Base-by-base conservation (phyloP, 2,329 filamentous ascomycete genomes). In the Colletotrichum sp. region DNA sequence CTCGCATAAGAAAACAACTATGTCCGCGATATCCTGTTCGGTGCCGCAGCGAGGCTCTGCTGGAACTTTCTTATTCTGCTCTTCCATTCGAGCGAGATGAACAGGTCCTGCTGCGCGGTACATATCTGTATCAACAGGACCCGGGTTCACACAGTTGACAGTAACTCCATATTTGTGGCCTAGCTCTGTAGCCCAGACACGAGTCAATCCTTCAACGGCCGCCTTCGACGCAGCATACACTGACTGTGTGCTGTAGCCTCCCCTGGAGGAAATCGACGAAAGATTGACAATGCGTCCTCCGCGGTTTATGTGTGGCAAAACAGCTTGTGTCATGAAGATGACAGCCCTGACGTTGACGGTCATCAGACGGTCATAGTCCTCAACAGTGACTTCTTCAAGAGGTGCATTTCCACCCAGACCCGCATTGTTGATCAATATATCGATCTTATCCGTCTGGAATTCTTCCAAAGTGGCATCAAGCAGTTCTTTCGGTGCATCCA, bases 211-310 rank as follows among this genome's bases (percentile, higher is more conserved):
- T 64, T 84, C 83, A 28, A 80, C 72, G 0, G 84, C 84, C 9
- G 83, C 84, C 66, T 85, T 85, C 0, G 83, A 83, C 3, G 83
- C 79, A 0, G 78, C 82, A 36, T 86, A 86, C 0, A 85, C 81
- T 0, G 82, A 81, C 39, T 83, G 78, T 0, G 75, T 78, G 2
- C 81, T 74, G 3, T 82, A 76, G 2, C 83, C 84, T 4, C 82
- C 71, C 2, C 83, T 78, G 2, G 83, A 82, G n/a, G 77, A 80
- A 5, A 80, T 79, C 0, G 83, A 84, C 2, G 83, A 84, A 4
- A 85, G 75, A 30, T 82, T 80, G n/a, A 85, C 79, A 2, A 85
- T 82, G 0, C 84, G 82, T 0, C 83, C 82, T 4, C 82, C 81
- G 2, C 71, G 71, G 1, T 80, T 72, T 7, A 85, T 76, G 43